phyloP scores from a whole-genome alignment of 306 rosid species.

The Cercis canadensis region DNA sequence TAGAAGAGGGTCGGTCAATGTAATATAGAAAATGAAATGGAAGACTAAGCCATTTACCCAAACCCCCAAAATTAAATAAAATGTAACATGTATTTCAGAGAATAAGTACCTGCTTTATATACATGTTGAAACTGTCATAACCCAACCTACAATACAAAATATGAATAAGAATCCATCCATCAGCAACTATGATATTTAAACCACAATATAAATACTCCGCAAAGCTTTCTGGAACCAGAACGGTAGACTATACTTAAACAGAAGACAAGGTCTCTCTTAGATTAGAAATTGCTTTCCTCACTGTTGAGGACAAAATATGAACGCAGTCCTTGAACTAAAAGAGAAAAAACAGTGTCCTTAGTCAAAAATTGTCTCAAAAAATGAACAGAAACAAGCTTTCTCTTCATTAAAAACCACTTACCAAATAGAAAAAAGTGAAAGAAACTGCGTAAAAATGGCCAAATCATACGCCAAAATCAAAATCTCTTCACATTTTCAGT shows the following conservation, averaged over 20 bases:
- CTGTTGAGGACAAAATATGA: not conserved
- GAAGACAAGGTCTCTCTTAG: not conserved
- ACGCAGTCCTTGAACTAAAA: not conserved
- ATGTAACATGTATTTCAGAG: no score
- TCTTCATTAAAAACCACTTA: not conserved
- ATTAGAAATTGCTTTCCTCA: not conserved
- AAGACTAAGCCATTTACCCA: not conserved
- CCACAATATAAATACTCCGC: not conserved
- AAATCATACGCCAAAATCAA: no score
- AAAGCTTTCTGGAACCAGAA: constrained; percentile 4
- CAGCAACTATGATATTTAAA: constrained; percentile 22
- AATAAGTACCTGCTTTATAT: constrained; percentile 85
- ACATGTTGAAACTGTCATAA: constrained; percentile 66
- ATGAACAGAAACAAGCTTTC: not conserved
- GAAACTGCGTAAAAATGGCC: no score
- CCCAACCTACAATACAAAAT: constrained; percentile 44
- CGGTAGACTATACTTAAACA: not conserved
- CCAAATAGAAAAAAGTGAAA: not conserved
- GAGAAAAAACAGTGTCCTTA: not conserved
- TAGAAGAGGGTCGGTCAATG: not conserved
- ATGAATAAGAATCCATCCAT: constrained; percentile 32
- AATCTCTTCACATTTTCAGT: not conserved
- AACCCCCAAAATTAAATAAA: not conserved
- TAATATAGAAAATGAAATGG: not conserved
- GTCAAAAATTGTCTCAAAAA: not conserved